Evolutionary conservation across 1,139 yeast species (phyloP).

Genomic region (Geotrichum citri-aurantii): DNA sequence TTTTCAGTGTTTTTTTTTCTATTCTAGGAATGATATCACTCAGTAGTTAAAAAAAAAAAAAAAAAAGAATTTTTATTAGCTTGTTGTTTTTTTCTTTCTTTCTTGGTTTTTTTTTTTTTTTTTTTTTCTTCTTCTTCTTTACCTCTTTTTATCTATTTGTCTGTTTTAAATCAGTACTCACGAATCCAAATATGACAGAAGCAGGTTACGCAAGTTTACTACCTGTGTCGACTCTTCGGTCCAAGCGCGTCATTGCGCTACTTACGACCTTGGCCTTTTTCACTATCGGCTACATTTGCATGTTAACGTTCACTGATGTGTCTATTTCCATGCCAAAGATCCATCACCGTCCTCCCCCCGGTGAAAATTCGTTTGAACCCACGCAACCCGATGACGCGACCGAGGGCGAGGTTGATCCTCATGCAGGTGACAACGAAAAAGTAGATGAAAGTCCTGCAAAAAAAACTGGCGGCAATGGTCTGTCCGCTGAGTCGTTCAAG

Average conservation of each 20-base stretch:
- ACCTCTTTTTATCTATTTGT: background rate
- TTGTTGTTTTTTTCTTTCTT: background rate
- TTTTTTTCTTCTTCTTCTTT: background rate
- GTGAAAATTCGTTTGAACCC: background rate
- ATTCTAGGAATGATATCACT: too few species aligned
- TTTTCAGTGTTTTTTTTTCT: too few species aligned
- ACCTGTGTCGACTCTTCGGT: background rate
- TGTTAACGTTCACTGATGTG: slow-evolving; percentile 10
- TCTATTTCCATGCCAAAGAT: slow-evolving; percentile 1
- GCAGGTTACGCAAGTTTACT: background rate
- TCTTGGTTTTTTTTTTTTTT: background rate
- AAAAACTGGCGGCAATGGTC: background rate
- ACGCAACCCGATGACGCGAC: background rate
- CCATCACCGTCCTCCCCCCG: background rate
- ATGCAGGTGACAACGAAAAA: background rate
- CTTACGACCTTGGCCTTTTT: slow-evolving; percentile 9
- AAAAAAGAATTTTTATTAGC: too few species aligned
- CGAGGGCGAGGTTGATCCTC: background rate
- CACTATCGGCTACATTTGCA: slow-evolving; percentile 11
- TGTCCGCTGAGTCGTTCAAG: slow-evolving; percentile 6
- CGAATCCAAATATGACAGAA: background rate
- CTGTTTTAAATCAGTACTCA: background rate
- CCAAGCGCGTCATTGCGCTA: slow-evolving; percentile 4
- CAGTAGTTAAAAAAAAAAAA: too few species aligned
- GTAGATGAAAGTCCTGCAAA: background rate